Conservation (phyloP, 305 asterid species). For the Fraxinus floribunda region DNA sequence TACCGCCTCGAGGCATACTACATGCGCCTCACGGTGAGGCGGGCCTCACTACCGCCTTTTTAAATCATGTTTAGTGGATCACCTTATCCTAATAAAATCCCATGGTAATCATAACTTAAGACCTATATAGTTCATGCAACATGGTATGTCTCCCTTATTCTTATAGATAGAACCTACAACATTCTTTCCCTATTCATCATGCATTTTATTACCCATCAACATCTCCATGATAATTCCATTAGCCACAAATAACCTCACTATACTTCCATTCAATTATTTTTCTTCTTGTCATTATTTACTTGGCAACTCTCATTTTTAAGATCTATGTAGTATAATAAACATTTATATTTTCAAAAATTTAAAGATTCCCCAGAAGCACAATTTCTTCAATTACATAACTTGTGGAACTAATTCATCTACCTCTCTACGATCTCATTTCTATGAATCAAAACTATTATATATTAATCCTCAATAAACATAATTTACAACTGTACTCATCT, state of each 20-base stretch:
- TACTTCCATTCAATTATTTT: not conserved
- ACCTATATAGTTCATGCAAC: not conserved
- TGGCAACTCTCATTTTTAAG: not conserved
- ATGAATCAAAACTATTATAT: not conserved
- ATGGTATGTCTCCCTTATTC: not conserved
- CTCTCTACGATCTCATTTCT: not conserved
- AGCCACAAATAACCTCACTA: not conserved
- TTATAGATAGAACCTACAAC: not conserved
- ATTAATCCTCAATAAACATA: not conserved
- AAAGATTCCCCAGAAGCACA: not conserved
- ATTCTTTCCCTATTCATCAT: not conserved
- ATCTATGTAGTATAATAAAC: not conserved
- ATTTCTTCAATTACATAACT: not conserved
- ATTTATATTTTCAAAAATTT: not conserved
- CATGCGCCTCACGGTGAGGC: too few species aligned
- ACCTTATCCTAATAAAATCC: not conserved
- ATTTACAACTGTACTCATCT: not conserved
- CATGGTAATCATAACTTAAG: not conserved
- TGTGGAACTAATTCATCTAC: not conserved
- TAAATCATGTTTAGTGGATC: not conserved
- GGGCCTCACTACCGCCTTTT: too few species aligned
- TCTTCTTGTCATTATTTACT: not conserved
- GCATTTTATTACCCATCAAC: not conserved
- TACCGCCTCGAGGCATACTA: too few species aligned
- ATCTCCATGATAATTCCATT: not conserved